Evolutionary conservation across 1,284 basidiomycete genomes (phyloP), one percentile per base, ranked within the genome.

Genomic region (Jaminaea rosea): DNA sequence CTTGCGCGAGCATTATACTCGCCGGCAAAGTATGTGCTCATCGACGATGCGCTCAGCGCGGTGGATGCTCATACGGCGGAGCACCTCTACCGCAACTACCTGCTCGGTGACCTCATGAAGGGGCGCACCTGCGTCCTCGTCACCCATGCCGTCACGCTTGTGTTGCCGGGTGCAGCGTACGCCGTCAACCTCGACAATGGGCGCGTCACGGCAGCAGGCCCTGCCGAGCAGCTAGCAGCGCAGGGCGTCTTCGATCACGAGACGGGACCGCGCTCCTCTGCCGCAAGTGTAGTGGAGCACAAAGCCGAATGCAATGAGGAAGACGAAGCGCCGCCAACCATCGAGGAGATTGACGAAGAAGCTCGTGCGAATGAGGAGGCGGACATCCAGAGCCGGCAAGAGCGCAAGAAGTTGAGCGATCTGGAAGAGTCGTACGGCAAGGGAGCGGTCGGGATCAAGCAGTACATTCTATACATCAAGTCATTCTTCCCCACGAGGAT

Each of bases 1-100:
- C 56, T 72, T 6, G 92, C 92, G 21, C 84, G 93, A 51, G 92
- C 93, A 1, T 83, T 97, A 24, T 98, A 97, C 76, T 92, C 88
- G 48, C 80, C 88, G 26, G 92, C 93, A 8, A 84, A 85, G 0
- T 78, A 87, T 23, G 76, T 97, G 0, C 78, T 94, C 41, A 77
- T 97, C 36, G 93, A 98, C 65, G 93, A 98, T 67, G 87, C 92
- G 49, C 78, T 93, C 11, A 84, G 86, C 0, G 88, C 88, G 1
- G 87, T 93, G 7, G 89, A 93, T 73, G 87, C 88, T 76, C 87
- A 90, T 66, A 89, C 87, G 1, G 86, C 86, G 37, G 82, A 84
- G 58, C 84, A 82, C 68, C 73, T 88, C 26, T 77, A 85, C n/a
- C 83, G 81, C 65, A 71, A 87, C 32, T 77, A 85, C 9, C 73